Percentiles rank a stretch among this genome's conserved stretches.
Evolutionary conservation across 2,329 filamentous ascomycete genomes (phyloP).

Genomic region (Sordariomycetes sp.): DNA sequence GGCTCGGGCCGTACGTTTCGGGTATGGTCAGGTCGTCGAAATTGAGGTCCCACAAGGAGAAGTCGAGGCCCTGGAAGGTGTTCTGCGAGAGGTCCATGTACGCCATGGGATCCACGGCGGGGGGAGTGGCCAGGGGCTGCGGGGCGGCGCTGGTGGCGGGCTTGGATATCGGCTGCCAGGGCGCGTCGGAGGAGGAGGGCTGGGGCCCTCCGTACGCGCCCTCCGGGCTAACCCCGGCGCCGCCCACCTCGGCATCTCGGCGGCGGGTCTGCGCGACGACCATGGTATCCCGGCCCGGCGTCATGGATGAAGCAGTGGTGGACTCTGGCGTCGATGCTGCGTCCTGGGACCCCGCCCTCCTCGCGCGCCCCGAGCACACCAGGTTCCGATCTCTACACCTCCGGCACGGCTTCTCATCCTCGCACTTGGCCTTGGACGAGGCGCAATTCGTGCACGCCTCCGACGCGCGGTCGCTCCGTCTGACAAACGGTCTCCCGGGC

Average conservation of each 20-base stretch:
- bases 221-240: neutral
- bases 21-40: slow-evolving; percentile 16
- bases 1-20: slow-evolving; percentile 13
- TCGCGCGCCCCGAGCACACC: slow-evolving; percentile 20
- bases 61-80: slow-evolving; percentile 17
- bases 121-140: neutral
- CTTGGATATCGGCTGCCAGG: neutral
- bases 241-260: neutral
- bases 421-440: slow-evolving; percentile 38
- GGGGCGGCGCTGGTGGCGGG: neutral
- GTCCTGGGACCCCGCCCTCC: neutral
- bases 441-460: slow-evolving; percentile 40
- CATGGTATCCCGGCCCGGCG: neutral
- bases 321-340: neutral
- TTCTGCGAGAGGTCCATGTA: slow-evolving; percentile 14
- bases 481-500: slow-evolving; percentile 14
- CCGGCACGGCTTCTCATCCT: slow-evolving; percentile 39
- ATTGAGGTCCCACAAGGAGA: slow-evolving; percentile 17
- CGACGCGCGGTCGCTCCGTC: slow-evolving; percentile 34
- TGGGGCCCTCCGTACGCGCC: neutral
- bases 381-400: slow-evolving; percentile 33
- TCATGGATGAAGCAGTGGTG: neutral
- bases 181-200: neutral
- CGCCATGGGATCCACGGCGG: slow-evolving; percentile 7
- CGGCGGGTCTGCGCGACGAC: neutral